Evolutionary conservation across 306 rosid species (phyloP).

Genomic region (Prunus dulcis): DNA sequence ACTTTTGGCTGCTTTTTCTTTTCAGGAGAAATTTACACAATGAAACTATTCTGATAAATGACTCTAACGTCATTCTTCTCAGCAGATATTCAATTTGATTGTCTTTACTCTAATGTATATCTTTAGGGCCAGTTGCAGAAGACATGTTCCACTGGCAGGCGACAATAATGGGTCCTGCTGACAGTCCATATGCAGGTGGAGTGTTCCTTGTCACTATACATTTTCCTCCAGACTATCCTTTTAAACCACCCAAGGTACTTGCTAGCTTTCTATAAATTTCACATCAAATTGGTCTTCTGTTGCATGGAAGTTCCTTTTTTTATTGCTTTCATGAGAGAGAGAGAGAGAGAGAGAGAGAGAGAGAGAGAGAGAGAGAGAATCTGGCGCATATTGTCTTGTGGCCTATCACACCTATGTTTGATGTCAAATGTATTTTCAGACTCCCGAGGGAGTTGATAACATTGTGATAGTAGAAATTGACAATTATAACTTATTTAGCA

Average conservation of each 20-base stretch:
- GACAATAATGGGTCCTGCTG: constrained; percentile 75
- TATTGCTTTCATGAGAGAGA: neutral
- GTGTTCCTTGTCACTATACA: constrained; percentile 63
- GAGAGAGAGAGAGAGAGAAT: too few relatives aligned
- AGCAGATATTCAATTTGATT: constrained; percentile 9
- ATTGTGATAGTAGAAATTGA: neutral
- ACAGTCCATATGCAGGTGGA: constrained; percentile 68
- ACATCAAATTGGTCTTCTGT: neutral
- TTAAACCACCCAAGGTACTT: constrained; percentile 60
- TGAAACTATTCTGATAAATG: neutral
- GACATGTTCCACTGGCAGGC: constrained; percentile 69
- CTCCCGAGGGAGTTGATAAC: neutral
- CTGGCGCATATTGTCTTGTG: neutral
- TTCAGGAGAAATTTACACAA: neutral
- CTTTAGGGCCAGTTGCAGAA: constrained; percentile 62
- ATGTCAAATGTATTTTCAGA: neutral
- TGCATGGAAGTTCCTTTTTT: neutral
- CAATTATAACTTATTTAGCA: neutral
- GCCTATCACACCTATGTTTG: neutral
- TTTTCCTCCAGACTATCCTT: constrained; percentile 60
- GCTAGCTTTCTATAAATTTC: neutral
- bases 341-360: too few relatives aligned
- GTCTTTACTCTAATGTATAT: constrained; percentile 18
- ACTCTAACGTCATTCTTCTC: neutral
- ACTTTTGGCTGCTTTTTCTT: neutral